Evolutionary conservation across 257 asterid genomes (phyloP), one percentile per base, ranked within the genome.

Genomic region (Forsythia suspensa): DNA sequence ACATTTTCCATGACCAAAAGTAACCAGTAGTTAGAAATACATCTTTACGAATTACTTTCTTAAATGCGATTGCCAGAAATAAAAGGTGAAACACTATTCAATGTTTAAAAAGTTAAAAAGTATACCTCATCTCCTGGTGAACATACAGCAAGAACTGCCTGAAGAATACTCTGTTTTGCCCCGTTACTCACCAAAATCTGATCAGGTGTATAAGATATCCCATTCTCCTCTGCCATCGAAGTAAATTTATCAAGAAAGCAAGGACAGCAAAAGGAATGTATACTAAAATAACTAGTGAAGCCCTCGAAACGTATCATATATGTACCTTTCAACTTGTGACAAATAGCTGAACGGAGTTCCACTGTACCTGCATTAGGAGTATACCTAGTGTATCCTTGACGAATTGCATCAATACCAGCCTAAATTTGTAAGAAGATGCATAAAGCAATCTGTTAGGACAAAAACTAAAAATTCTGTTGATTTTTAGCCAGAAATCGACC

Each of bases 51-150:
- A 3, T n/a, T 55, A 55, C 65, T 18, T n/a, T 55, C 20, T 55
- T 16, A 55, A 55, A 55, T 6, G 8, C 5, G 18, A 55, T 13
- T 55, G 24, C 24, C 63, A 55, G 63, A 18, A 55, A 55, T 55
- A 55, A 55, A 55, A 55, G 24, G 24, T 18, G 24, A 55, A 55
- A 52, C n/a, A 74, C 61, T 18, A 76, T 20, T 42, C 11, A 42
- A 4, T n/a, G 61, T 48, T 43, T 38, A 29, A 77, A 41, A 44
- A 36, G 40, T 48, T 52, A 36, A 70, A 34, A 44, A 61, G 65
- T 46, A 75, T 87, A 92, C 99, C 97, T 95, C 98, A 75, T 95
- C 99, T 81, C 97, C 99, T 8, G 98, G 97, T 11, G 99, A 91
- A 80, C 99, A 95, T 43, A 93, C 97, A 7, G 98, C 97, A 76